These are phyloP conservation scores for Diplodia sapinea DNA, from an alignment of 2,329 filamentous ascomycete genomes.

Conservation along the genomic window DNA sequence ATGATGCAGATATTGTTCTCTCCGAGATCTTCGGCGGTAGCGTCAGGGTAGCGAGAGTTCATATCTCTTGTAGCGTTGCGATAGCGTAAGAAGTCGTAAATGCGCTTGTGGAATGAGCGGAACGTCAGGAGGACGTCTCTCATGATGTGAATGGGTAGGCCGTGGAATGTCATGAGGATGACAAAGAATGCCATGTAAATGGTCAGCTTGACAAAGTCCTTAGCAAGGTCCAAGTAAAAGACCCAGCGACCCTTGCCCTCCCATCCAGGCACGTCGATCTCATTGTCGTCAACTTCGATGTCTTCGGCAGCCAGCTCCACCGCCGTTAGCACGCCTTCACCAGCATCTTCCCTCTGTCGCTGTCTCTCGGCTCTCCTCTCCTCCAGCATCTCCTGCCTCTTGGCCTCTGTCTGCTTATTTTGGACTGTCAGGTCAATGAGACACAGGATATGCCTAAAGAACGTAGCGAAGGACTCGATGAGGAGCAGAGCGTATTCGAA, in stretches of 20 bases:
- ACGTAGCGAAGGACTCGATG: conserved; percentile 80
- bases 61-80: conserved; percentile 91
- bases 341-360: conserved; percentile 52
- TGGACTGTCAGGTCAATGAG: conserved; percentile 78
- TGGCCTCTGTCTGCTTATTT: conserved; percentile 72
- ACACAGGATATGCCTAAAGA: conserved; percentile 77
- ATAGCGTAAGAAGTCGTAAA: conserved; percentile 88
- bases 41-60: conserved; percentile 88
- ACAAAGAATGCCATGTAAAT: conserved; percentile 93
- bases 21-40: conserved; percentile 81
- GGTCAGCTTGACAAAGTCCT: conserved; percentile 87
- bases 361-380: conserved; percentile 49
- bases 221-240: conserved; percentile 82
- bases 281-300: conserved; percentile 86
- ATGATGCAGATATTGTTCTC: conserved; percentile 96
- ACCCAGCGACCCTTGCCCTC: conserved; percentile 94
- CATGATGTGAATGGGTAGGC: conserved; percentile 94
- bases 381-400: conserved; percentile 64
- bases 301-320: conserved; percentile 56
- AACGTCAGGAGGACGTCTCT: conserved; percentile 94
- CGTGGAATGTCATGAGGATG: conserved; percentile 92
- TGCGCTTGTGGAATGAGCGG: conserved; percentile 85
- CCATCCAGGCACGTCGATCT: conserved; percentile 95
- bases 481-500: conserved; percentile 93
- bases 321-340: conserved; percentile 45